Base-by-base conservation (phyloP, 257 asterid species). In the Phtheirospermum japonicum region DNA sequence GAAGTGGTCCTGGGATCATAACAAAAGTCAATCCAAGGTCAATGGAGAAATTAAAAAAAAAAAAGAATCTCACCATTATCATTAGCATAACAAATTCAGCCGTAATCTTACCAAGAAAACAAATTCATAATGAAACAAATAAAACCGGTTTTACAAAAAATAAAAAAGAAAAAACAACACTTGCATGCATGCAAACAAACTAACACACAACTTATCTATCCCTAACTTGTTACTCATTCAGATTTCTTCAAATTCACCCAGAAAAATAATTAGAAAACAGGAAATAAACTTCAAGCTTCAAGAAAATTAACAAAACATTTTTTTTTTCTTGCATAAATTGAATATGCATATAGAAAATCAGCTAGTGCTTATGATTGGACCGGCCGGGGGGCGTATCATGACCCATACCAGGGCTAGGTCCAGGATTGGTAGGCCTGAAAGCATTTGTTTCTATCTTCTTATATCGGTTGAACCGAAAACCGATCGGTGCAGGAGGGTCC, bases 401-500 rank as follows among this genome's bases (percentile, higher is more conserved):
- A 20, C 95, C 96, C 85, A 83, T 84, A 11, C 96, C 95, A 2
- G 93, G 95, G 75, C 96, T 88, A 28, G 64, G 77, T 52, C 93
- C 93, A 0, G 87, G 88, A 20, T 63, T 63, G 0, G 89, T 85
- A 4, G 94, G 90, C 74, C 88, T 67, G 70, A 64, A 61, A 32
- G 76, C 87, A 11, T 69, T 63, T 4, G 49, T 0, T 46, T 79
- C 75, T 6, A 48, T 54, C 76, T 74, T 81, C 76, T 66, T 82
- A 18, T 63, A 71, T 26, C 72, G 59, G 9, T 72, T 65, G 37
- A 72, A 12, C 3, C 60, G 48, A 33, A 57, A 31, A 4, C 53
- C 30, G 5, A 2, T 1, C 19, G 5, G 39, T 2, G 66, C 26
- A 0, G 68, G 67, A 54, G 51, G 60, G 11, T 46, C 39, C 6